Percentiles rank a stretch among this genome's conserved stretches.
phyloP scores from a whole-genome alignment of 2,329 filamentous ascomycete species.

The Aspergillus persii region DNA sequence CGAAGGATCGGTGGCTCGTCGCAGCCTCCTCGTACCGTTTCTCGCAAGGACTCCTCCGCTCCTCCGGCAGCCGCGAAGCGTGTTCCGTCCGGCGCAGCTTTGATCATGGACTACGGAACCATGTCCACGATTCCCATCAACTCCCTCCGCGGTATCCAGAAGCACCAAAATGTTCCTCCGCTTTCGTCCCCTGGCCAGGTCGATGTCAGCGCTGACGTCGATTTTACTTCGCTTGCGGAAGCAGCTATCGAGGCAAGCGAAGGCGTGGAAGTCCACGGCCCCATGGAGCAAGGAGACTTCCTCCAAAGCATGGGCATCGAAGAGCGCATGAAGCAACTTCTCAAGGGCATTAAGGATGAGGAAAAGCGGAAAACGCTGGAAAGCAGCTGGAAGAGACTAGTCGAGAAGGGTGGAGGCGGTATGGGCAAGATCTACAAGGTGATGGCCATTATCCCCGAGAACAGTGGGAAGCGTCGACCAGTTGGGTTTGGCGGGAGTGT shows the following conservation, averaged over 20 bases:
- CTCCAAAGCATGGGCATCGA: slow-evolving; percentile 77
- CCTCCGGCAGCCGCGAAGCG: slow-evolving; percentile 52
- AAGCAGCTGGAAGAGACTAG: slow-evolving; percentile 72
- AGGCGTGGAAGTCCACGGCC: slow-evolving; percentile 87
- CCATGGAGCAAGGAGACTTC: slow-evolving; percentile 80
- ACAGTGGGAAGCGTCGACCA: slow-evolving; percentile 68
- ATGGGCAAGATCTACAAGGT: slow-evolving; percentile 97
- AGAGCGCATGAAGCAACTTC: slow-evolving; percentile 69
- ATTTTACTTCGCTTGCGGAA: slow-evolving; percentile 85
- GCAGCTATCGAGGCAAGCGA: slow-evolving; percentile 71
- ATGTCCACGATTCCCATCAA: slow-evolving; percentile 75
- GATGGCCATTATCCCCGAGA: slow-evolving; percentile 84
- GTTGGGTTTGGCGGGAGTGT: slow-evolving; percentile 84
- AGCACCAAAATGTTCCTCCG: slow-evolving; percentile 73
- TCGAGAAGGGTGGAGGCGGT: slow-evolving; percentile 76
- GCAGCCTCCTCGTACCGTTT: slow-evolving; percentile 26
- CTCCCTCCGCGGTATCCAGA: slow-evolving; percentile 82
- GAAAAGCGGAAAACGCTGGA: slow-evolving; percentile 63
- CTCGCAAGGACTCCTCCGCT: slow-evolving; percentile 11
- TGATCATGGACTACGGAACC: slow-evolving; percentile 96
- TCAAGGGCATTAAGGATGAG: slow-evolving; percentile 50
- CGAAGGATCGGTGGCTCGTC: slow-evolving; percentile 72
- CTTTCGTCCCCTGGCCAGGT: slow-evolving; percentile 77
- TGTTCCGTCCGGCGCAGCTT: slow-evolving; percentile 73
- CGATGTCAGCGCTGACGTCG: slow-evolving; percentile 89